Base-by-base conservation (phyloP, 768 basidiomycete genomes). In the Termitomyces sp. region DNA sequence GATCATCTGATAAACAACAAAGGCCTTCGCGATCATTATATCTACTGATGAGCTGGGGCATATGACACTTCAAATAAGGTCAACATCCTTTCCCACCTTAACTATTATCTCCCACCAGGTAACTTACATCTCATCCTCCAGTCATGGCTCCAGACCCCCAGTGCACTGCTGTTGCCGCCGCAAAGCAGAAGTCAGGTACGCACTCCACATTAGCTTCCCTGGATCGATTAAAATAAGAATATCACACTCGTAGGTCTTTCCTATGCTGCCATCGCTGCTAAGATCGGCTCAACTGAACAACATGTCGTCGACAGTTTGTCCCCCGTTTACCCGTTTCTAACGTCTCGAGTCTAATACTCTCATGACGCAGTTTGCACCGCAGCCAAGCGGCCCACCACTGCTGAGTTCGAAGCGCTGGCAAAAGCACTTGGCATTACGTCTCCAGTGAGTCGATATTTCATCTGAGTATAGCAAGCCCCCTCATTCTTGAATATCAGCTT, bases 161-260 rank as follows among this genome's bases (percentile, higher is more conserved):
- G 69, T 90, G 89, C 73, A 66, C 78, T 66, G 87, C 87, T 51
- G 76, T 91, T 66, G 76, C 75, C 64, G 74, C 74, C 33, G 88
- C 87, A 13, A 78, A 83, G 75, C 55, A 66, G 1, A 74, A 68
- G 66, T 75, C 78, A 63, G 83, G 89, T 88, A 59, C n/a, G 72
- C 62, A 50, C 4, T 24, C 7, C 22, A n/a, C 16, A 12, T 52
- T 16, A 8, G 9, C 38, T 7, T 18, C 52, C 42, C 33, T 38
- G 16, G 12, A 20, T 45, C 46, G 18, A 44, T 24, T 57, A 33
- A 52, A 20, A 20, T 52, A 13, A 13, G 33, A 60, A 45, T 8
- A 36, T 20, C 39, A 32, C 22, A 24, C 15, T 9, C 22, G 22
- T 48, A 88, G 87, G 82, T 4, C 50, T 80, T 32, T 76, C 80